A percentile compares a stretch with the other conserved stretches of the same genome.
Conservation (phyloP, 805 yeast species). For the Wickerhamiella allomyrinae region DNA sequence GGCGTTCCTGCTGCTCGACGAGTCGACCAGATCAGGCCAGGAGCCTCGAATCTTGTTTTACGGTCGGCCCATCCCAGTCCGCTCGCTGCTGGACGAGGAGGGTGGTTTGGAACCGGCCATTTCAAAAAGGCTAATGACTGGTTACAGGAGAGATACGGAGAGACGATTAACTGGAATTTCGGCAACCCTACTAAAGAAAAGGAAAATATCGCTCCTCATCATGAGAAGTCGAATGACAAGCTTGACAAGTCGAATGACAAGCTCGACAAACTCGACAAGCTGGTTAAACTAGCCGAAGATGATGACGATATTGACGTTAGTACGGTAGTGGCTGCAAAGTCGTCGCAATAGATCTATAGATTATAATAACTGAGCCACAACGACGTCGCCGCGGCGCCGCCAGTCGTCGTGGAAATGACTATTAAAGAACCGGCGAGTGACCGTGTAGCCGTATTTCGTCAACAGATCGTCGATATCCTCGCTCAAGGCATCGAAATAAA, state of each 20-base stretch:
- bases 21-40: slow-evolving; percentile 30
- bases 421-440: slow-evolving; percentile 52
- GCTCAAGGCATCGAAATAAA: slow-evolving; percentile 55
- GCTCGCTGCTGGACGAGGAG: slow-evolving; percentile 63
- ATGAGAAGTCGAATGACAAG: neutral
- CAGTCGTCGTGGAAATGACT: slow-evolving; percentile 75
- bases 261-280: neutral
- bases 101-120: slow-evolving; percentile 66
- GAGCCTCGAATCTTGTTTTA: slow-evolving; percentile 32
- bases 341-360: neutral
- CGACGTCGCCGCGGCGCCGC: slow-evolving; percentile 64
- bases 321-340: neutral
- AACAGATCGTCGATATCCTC: slow-evolving; percentile 31
- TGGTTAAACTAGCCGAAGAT: neutral
- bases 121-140: slow-evolving; percentile 67
- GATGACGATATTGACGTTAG: neutral
- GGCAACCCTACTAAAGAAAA: slow-evolving; percentile 7
- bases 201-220: neutral
- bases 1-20: slow-evolving; percentile 61
- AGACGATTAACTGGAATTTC: slow-evolving; percentile 56
- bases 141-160: slow-evolving; percentile 36
- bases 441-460: slow-evolving; percentile 18
- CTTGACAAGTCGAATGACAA: neutral
- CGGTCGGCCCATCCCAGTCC: slow-evolving; percentile 91
- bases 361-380: slow-evolving; percentile 27